These are phyloP conservation scores for Chromera velia DNA, from an alignment of 73 alveolate species.

Conservation along the genomic window DNA sequence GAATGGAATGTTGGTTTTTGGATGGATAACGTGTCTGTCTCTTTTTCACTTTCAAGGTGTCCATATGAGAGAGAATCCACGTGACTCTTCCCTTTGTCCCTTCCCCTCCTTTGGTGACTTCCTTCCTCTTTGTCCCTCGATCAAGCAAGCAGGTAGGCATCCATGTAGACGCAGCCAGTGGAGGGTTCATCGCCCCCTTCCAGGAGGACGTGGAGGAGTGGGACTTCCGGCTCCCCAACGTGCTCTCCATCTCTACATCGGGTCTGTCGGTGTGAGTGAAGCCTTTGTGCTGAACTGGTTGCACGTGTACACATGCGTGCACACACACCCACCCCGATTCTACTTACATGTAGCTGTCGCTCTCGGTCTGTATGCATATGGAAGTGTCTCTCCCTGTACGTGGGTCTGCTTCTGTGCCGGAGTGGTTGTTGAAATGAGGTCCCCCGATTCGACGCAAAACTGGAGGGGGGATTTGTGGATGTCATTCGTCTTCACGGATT, in stretches of 20 bases:
- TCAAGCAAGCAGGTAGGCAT: slow-evolving; percentile 14
- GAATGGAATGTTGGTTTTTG: too few relatives aligned
- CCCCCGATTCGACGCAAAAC: too few relatives aligned
- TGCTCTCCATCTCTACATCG: neutral
- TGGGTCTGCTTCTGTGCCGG: too few relatives aligned
- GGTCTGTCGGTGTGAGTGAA: neutral
- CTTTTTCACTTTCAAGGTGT: too few relatives aligned
- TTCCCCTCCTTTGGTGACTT: neutral
- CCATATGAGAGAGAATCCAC: too few relatives aligned
- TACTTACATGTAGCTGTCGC: neutral
- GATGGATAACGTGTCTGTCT: too few relatives aligned
- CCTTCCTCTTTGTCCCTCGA: neutral
- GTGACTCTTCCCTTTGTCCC: neutral
- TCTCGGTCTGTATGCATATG: slow-evolving; percentile 31
- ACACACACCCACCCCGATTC: neutral
- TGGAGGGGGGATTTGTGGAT: too few relatives aligned
- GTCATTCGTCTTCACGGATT: too few relatives aligned
- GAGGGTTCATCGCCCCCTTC: slow-evolving; percentile 38
- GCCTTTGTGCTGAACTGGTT: neutral
- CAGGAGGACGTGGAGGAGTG: slow-evolving; percentile 11
- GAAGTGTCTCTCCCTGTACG: too few relatives aligned
- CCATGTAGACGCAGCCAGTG: slow-evolving; percentile 39
- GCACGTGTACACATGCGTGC: neutral
- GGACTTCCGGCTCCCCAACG: slow-evolving; percentile 28
- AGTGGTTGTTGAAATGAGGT: too few relatives aligned